Evolutionary conservation across 2,329 filamentous ascomycete genomes (phyloP).

Genomic region (Passalora sequoiae): DNA sequence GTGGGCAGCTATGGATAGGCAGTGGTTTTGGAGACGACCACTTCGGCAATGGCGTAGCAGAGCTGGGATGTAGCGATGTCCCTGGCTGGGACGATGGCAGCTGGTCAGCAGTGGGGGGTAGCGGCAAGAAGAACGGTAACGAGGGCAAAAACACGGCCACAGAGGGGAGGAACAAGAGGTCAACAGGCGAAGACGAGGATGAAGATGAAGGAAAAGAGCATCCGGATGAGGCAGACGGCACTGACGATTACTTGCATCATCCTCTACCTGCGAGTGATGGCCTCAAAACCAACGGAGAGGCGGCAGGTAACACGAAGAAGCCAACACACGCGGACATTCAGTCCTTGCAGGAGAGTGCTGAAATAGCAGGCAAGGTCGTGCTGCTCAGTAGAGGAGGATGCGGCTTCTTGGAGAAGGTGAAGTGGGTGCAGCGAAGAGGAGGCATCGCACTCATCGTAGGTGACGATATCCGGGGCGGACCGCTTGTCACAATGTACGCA

Average conservation of each 20-base stretch:
- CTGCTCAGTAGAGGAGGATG: conserved; percentile 88
- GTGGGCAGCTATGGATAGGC: conserved; percentile 87
- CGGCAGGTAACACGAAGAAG: conserved; percentile 35
- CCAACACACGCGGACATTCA: conserved; percentile 76
- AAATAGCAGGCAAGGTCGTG: conserved; percentile 90
- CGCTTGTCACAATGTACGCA: conserved; percentile 96
- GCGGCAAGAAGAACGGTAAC: conserved; percentile 17
- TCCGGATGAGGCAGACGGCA: conserved; percentile 61
- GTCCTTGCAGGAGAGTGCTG: conserved; percentile 81
- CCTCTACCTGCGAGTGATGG: conserved; percentile 43
- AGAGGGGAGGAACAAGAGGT: conserved; percentile 24
- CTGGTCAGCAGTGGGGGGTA: conserved; percentile 12
- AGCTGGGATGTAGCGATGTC: conserved; percentile 91
- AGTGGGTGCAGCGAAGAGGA: conserved; percentile 90
- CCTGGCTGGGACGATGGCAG: conserved; percentile 72
- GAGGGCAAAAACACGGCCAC: conserved; percentile 16
- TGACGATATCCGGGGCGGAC: conserved; percentile 83
- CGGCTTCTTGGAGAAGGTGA: conserved; percentile 93
- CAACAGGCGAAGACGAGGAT: conserved; percentile 4
- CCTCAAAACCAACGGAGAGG: conserved; percentile 32
- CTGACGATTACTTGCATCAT: conserved; percentile 76
- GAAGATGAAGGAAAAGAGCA: conserved; percentile 47
- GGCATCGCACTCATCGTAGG: conserved; percentile 88
- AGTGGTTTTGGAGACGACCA: conserved; percentile 82
- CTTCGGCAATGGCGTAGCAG: conserved; percentile 63